phyloP scores from a whole-genome alignment of 345 rosid species.

The Arabidopsis suecica region DNA sequence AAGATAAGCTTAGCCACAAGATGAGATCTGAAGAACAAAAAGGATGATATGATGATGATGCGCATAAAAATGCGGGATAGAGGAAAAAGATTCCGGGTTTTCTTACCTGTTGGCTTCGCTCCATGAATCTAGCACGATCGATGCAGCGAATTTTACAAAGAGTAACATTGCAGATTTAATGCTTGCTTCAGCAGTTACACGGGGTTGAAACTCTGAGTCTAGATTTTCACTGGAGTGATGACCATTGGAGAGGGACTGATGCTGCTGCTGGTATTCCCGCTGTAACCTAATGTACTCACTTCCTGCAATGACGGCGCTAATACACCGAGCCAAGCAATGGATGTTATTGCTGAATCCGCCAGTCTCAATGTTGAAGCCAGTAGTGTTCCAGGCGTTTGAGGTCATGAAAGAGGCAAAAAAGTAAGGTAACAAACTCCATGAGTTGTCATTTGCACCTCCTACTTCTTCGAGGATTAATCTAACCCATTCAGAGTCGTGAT shows the following conservation, averaged over 20 bases:
- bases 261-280: conserved; percentile 79
- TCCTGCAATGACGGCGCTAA: conserved; percentile 90
- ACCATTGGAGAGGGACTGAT: conserved; percentile 70
- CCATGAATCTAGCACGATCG: conserved; percentile 86
- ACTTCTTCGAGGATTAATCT: conserved; percentile 88
- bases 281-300: conserved; percentile 84
- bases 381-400: conserved; percentile 83
- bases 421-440: conserved; percentile 95
- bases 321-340: conserved; percentile 97
- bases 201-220: conserved; percentile 71
- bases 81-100: neutral
- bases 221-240: conserved; percentile 58
- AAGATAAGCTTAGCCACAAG: conserved; percentile 92
- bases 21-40: conserved; percentile 66
- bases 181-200: conserved; percentile 83
- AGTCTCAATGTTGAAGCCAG: conserved; percentile 89
- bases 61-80: neutral
- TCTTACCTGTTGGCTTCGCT: conserved; percentile 79
- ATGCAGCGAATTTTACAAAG: conserved; percentile 87
- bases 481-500: conserved; percentile 98
- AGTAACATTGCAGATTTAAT: conserved; percentile 92
- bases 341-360: conserved; percentile 98
- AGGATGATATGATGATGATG: conserved; percentile 12
- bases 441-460: conserved; percentile 91
- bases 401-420: conserved; percentile 88